These are phyloP conservation scores for Phlebopus sp. DNA, from an alignment of 1,284 basidiomycete species.

Conservation along the genomic window DNA sequence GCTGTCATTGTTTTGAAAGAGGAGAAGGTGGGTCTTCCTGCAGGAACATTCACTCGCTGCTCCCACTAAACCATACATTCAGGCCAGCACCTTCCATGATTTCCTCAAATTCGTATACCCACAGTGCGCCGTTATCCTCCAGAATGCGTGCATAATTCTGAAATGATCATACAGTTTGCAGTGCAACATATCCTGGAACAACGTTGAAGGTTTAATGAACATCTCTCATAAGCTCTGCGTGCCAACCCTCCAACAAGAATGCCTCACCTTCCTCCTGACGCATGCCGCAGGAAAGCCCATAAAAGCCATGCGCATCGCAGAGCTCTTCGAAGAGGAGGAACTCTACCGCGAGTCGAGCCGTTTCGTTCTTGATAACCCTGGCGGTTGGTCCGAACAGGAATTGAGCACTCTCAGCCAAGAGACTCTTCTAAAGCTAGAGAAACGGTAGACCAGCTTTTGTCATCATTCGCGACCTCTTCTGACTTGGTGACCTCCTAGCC, in stretches of 20 bases:
- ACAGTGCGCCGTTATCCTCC: constrained; percentile 50
- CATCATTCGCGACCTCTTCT: neutral
- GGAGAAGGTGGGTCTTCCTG: constrained; percentile 55
- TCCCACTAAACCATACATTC: neutral
- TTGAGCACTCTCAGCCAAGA: constrained; percentile 74
- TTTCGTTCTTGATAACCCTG: constrained; percentile 88
- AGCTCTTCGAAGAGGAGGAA: constrained; percentile 83
- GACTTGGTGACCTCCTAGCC: constrained; percentile 37
- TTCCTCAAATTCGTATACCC: constrained; percentile 86
- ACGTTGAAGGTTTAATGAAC: constrained; percentile 85
- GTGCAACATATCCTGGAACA: constrained; percentile 91
- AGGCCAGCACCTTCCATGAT: constrained; percentile 82
- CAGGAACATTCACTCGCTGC: neutral
- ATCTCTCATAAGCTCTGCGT: constrained; percentile 85
- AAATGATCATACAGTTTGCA: constrained; percentile 54
- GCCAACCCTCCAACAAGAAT: constrained; percentile 74
- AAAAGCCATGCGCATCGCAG: constrained; percentile 87
- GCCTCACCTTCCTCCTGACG: constrained; percentile 82
- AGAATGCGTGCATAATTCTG: neutral
- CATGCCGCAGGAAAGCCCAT: constrained; percentile 89
- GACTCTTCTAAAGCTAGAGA: constrained; percentile 85
- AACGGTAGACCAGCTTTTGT: constrained; percentile 50
- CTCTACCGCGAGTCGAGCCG: constrained; percentile 86
- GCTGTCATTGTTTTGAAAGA: constrained; percentile 81
- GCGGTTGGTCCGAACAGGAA: constrained; percentile 81